Evolutionary conservation across 2,329 filamentous ascomycete genomes (phyloP), one percentile per base, ranked within the genome.

Genomic region (Trichoderma koningii): DNA sequence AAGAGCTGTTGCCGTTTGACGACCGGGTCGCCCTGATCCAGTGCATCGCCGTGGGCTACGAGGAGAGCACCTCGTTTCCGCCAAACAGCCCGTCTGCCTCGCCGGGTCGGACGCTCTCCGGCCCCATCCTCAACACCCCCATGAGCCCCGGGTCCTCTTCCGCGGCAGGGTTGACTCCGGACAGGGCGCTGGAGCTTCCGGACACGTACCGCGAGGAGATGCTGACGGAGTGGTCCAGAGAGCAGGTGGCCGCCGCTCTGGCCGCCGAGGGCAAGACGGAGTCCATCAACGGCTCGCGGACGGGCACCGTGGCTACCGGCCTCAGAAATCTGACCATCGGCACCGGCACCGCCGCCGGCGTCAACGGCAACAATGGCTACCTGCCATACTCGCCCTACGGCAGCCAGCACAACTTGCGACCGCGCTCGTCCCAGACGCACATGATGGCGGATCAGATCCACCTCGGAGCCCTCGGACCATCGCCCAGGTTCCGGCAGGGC

Each of bases 201-300:
- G 75, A 80, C 17, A 82, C 81, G 30, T 85, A 92, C 70, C 87
- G 84, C 69, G 91, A 95, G 67, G 85, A 91, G 69, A 91, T 97
- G 85, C 79, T 92, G 65, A 81, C 85, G 21, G 86, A 91, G 55
- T 97, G 94, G 94, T 89, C 87, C 45, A 88, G 88, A 72, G 93
- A 96, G 23, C 78, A 81, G 15, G 90, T 90, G 38, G 79, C 95
- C 60, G 85, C 88, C 12, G 82, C 85, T 44, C 83, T 91, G 55
- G 87, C 90, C 66, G 86, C 90, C 63, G 85, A 82, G 56, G 88
- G 88, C 70, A 91, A 89, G 70, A 86, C 90, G 0, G 85, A 86
- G 14, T 96, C 92, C 4, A 79, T 96, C 63, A 90, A 82, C 62
- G 92, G 92, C 23, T 96, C 92, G 3, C 87, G 86, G 68, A 83